These are phyloP conservation scores for Ceratocystis huliohia DNA, from an alignment of 2,329 filamentous ascomycete genomes.

Conservation along the genomic window DNA sequence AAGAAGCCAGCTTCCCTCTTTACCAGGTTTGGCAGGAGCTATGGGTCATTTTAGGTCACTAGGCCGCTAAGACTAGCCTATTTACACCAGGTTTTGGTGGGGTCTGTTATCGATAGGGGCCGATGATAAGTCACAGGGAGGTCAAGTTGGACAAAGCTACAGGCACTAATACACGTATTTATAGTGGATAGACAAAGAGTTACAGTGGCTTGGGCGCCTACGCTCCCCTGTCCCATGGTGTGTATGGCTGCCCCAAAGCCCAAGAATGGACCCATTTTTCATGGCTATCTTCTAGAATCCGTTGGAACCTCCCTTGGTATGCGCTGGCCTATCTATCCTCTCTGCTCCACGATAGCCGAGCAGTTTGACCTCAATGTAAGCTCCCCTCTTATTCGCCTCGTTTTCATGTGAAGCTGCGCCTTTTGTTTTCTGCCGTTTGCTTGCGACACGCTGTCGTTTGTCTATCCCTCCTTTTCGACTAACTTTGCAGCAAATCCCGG, in stretches of 20 bases:
- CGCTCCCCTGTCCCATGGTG: too few relatives aligned
- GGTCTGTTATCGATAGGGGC: neutral
- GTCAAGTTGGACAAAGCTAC: neutral
- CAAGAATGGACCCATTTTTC: neutral
- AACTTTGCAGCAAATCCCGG: neutral
- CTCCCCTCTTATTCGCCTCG: too few relatives aligned
- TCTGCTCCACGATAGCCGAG: neutral
- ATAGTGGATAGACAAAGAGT: neutral
- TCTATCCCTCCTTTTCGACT: too few relatives aligned
- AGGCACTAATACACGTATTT: neutral
- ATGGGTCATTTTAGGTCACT: neutral
- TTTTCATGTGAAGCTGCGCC: too few relatives aligned
- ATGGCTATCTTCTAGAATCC: conserved; percentile 23
- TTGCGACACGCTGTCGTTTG: neutral
- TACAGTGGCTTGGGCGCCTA: neutral
- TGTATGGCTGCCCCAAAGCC: neutral
- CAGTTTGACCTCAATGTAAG: neutral
- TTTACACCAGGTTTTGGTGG: neutral
- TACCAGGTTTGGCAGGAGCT: conserved; percentile 5
- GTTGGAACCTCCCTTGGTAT: conserved; percentile 22
- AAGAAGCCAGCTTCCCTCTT: conserved; percentile 9
- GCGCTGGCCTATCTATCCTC: neutral
- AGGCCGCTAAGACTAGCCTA: neutral
- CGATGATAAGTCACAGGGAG: neutral
- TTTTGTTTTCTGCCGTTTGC: neutral